phyloP scores from a whole-genome alignment of 305 asterid species.

The Rubia tinctorum region DNA sequence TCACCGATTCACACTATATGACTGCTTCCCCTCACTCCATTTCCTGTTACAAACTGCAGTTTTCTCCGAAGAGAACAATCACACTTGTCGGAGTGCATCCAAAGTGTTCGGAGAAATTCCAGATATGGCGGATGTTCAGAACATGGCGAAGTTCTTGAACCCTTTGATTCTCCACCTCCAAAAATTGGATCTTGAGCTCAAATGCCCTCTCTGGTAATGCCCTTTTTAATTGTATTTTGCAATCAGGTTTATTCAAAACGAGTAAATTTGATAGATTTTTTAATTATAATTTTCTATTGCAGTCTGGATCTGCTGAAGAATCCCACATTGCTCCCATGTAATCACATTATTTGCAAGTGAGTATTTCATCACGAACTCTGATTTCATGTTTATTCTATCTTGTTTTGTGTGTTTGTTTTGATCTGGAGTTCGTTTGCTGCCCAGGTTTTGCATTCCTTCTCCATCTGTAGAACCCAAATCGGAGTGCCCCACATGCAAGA shows the following conservation, averaged over 20 bases:
- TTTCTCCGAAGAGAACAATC: neutral
- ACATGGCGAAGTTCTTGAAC: conserved; percentile 41
- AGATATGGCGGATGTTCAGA: conserved; percentile 40
- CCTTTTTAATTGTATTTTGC: neutral
- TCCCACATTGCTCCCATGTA: conserved; percentile 80
- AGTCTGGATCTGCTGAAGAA: conserved; percentile 68
- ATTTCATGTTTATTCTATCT: no score
- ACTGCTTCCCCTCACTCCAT: neutral
- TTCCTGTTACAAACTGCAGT: neutral
- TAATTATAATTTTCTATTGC: conserved; percentile 18
- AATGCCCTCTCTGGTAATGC: conserved; percentile 71
- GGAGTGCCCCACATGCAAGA: conserved; percentile 71
- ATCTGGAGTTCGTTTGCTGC: neutral
- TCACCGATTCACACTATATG: neutral
- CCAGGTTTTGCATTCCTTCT: conserved; percentile 53
- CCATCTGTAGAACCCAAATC: conserved; percentile 24
- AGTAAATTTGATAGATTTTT: neutral
- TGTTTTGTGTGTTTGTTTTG: no score
- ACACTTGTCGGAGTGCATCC: neutral
- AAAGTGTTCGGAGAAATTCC: neutral
- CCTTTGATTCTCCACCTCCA: conserved; percentile 72
- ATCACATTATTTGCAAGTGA: conserved; percentile 86
- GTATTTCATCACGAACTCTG: conserved; percentile 15
- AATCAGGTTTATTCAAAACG: neutral
- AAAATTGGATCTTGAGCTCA: conserved; percentile 80